A percentile compares a stretch with the other conserved stretches of the same genome.
These are phyloP conservation scores for Diospyros kaki DNA, from an alignment of 148 eudicot genomes.

Conservation along the genomic window DNA sequence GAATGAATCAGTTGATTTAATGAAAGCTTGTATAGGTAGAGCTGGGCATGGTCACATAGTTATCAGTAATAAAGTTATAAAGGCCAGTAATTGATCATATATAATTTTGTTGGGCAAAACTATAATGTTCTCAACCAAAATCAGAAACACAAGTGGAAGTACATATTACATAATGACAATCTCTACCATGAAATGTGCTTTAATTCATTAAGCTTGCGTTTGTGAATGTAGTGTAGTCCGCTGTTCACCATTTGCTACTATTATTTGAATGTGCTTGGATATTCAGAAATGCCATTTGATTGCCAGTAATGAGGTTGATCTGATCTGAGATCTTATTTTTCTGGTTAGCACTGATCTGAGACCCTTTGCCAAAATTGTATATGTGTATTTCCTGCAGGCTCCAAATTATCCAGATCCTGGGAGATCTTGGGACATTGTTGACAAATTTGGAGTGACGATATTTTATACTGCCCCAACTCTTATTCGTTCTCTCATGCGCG, in stretches of 20 bases:
- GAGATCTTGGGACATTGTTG: constrained; percentile 97
- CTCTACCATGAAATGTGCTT: neutral
- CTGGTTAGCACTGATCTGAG: neutral
- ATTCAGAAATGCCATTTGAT: neutral
- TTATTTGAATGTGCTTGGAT: constrained; percentile 7
- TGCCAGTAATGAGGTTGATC: neutral
- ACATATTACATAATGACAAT: neutral
- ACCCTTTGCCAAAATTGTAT: neutral
- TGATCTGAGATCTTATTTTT: too few relatives aligned
- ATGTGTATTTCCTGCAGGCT: constrained; percentile 45
- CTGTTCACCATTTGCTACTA: neutral
- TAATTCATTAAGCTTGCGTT: neutral
- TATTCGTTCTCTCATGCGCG: constrained; percentile 97
- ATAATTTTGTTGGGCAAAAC: neutral
- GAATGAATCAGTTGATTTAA: neutral
- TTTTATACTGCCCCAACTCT: constrained; percentile 98
- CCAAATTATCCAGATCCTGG: constrained; percentile 97
- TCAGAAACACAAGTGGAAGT: neutral
- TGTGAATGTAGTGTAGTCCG: neutral
- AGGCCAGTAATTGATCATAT: neutral
- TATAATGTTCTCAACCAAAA: neutral
- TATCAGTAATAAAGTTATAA: neutral
- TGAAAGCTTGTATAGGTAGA: neutral
- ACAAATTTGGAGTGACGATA: constrained; percentile 85
- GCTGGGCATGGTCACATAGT: neutral